Percentiles rank a stretch among this genome's conserved stretches.
Conservation (phyloP, 441 rosid species). For the Bruguiera hainesii region DNA sequence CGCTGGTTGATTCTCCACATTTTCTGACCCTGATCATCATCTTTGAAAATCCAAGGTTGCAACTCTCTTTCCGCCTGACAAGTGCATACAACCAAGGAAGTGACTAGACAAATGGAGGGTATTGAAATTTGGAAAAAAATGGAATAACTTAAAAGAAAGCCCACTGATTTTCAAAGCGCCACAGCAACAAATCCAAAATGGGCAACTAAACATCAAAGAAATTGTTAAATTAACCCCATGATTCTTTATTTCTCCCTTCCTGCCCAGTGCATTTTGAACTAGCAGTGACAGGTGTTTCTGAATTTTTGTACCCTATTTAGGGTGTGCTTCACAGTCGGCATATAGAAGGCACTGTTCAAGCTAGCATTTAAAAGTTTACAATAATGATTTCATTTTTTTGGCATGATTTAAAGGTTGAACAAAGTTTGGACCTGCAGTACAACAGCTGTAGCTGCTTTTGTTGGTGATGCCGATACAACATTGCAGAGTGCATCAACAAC, state of each 20-base stretch:
- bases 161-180: conserved; percentile 11
- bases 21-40: conserved; percentile 91
- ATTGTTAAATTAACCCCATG: not conserved
- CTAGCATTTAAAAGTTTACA: conserved; percentile 1
- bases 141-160: conserved; percentile 6
- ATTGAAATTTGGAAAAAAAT: not conserved
- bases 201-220: conserved; percentile 7
- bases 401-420: conserved; percentile 24
- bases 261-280: not conserved
- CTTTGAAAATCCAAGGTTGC: conserved; percentile 98
- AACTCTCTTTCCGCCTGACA: conserved; percentile 93
- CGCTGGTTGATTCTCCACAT: conserved; percentile 97
- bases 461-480: conserved; percentile 87
- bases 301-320: conserved; percentile 4
- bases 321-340: conserved; percentile 15
- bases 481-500: conserved; percentile 97
- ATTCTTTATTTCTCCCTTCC: not conserved
- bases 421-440: conserved; percentile 87
- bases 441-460: conserved; percentile 92
- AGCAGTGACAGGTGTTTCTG: not conserved
- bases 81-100: conserved; percentile 28
- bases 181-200: conserved; percentile 12
- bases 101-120: conserved; percentile 26
- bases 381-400: not conserved
- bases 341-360: conserved; percentile 13